Conservation (phyloP, 2,329 filamentous ascomycete species). For the Intubia oerlemansii region DNA sequence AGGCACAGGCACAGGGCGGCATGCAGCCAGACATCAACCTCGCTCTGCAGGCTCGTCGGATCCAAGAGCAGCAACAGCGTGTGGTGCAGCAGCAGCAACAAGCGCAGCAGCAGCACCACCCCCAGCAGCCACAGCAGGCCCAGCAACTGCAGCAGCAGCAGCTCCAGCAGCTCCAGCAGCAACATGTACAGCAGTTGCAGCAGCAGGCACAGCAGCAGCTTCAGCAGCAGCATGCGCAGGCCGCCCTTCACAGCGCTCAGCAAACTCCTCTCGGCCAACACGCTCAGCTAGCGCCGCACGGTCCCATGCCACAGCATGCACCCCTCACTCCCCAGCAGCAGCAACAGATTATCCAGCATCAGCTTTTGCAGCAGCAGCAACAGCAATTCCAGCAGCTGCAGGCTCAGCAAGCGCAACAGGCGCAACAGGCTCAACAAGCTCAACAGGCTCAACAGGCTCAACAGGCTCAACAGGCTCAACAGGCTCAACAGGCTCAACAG, state of each 20-base stretch:
- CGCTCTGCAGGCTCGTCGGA: conserved; percentile 41
- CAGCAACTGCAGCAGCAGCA: conserved; percentile 41
- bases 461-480: too few species aligned
- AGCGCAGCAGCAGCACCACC: conserved; percentile 12
- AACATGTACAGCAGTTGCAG: conserved; percentile 23
- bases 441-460: too few species aligned
- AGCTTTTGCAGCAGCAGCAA: conserved; percentile 12
- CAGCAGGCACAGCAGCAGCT: conserved; percentile 21
- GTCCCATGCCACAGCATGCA: conserved; percentile 1
- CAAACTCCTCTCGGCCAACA: conserved; percentile 3
- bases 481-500: too few species aligned
- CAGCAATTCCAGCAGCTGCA: conserved; percentile 33
- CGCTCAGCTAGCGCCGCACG: conserved; percentile 7
- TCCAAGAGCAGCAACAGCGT: conserved; percentile 40
- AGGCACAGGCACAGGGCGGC: conserved; percentile 9
- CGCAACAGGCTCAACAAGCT: too few species aligned
- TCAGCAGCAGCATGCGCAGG: too few species aligned
- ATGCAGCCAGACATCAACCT: conserved; percentile 27
- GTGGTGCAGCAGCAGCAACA: conserved; percentile 30
- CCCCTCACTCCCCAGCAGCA: conserved; percentile 4
- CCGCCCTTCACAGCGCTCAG: too few species aligned
- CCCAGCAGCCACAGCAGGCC: conserved; percentile 26
- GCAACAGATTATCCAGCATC: conserved; percentile 20
- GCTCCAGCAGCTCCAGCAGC: conserved; percentile 18
- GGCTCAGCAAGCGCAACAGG: too few species aligned